These are phyloP conservation scores for Nothophoma quercina DNA, from an alignment of 2,329 filamentous ascomycete species.

Conservation along the genomic window DNA sequence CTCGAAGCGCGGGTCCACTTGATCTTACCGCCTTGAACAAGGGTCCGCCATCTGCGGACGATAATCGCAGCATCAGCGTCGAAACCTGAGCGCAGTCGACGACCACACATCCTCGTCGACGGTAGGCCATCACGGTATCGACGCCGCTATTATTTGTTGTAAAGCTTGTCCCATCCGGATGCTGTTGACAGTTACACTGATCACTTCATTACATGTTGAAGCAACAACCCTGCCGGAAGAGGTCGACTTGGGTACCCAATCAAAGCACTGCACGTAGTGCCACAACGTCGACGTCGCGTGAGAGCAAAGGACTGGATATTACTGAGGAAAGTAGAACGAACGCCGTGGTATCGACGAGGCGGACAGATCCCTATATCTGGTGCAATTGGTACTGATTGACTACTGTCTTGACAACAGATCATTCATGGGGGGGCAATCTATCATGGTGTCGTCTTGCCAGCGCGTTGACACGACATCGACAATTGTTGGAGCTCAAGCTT, in stretches of 20 bases:
- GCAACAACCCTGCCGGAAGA: slow-evolving; percentile 6
- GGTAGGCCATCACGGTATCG: slow-evolving; percentile 8
- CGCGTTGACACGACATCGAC: slow-evolving; percentile 13
- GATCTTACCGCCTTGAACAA: slow-evolving; percentile 18
- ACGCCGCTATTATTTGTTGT: background rate
- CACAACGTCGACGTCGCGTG: slow-evolving; percentile 27
- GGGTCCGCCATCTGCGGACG: slow-evolving; percentile 1
- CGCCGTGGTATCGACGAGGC: background rate
- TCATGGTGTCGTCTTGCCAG: slow-evolving; percentile 5
- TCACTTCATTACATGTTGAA: slow-evolving; percentile 5
- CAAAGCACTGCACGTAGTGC: slow-evolving; percentile 32
- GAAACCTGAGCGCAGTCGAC: slow-evolving; percentile 2
- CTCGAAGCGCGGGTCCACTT: slow-evolving; percentile 16
- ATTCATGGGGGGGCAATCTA: background rate
- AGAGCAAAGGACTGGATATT: slow-evolving; percentile 14
- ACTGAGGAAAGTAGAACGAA: slow-evolving; percentile 9
- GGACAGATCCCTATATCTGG: slow-evolving; percentile 4
- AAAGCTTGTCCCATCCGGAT: background rate
- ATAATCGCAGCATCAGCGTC: background rate
- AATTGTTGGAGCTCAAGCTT: slow-evolving; percentile 18
- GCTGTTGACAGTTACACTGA: background rate
- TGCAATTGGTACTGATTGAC: background rate
- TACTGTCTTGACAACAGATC: background rate
- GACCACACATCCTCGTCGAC: slow-evolving; percentile 14
- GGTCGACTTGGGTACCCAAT: slow-evolving; percentile 23